Evolutionary conservation across 208 protist genomes (phyloP), one percentile per base, ranked within the genome.

Genomic region (Trichomonas vaginalis): DNA sequence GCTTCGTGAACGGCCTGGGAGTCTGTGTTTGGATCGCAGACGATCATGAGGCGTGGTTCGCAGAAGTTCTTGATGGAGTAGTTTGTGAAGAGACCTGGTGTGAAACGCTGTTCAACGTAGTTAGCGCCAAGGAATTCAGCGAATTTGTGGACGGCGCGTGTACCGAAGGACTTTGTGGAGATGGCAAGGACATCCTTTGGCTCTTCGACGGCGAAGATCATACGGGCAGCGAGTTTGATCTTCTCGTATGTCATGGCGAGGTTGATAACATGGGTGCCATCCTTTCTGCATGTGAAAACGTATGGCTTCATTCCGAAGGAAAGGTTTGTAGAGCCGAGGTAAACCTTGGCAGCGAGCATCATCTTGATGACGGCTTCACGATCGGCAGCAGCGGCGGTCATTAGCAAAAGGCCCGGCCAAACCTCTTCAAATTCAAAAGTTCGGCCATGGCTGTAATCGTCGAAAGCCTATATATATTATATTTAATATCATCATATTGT

Each of bases 231-330:
- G 8, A 99, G 97, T 96, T 99, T 97, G 47, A 99, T 98, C 98
- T 99, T 99, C 98, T 99, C 98, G 98, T 98, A 99, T 96, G 98
- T 99, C 98, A 99, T 99, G 97, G 98, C 98, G 70, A 99, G 95
- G 97, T 99, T 99, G 97, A 99, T 98, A 95, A 99, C 97, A 98
- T 99, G 97, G 96, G 98, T 97, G 96, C 98, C 98, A 39, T 32
- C 15, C 46, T 95, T 95, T 6, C 12, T 61, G 23, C 51, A 35
- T 3, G 47, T n/a, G 92, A 95, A 95, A 42, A 49, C 92, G 45
- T 95, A 95, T 47, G 15, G 37, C 27, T 47, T 45, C 92, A 95
- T 95, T 3, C 51, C 51, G 35, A 47, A 61, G 40, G 47, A 79
- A 27, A 79, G 49, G 37, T 79, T 61, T 27, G 92, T 17, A n/a